Evolutionary conservation across 345 rosid genomes (phyloP).

Genomic region (Nephelium lappaceum): DNA sequence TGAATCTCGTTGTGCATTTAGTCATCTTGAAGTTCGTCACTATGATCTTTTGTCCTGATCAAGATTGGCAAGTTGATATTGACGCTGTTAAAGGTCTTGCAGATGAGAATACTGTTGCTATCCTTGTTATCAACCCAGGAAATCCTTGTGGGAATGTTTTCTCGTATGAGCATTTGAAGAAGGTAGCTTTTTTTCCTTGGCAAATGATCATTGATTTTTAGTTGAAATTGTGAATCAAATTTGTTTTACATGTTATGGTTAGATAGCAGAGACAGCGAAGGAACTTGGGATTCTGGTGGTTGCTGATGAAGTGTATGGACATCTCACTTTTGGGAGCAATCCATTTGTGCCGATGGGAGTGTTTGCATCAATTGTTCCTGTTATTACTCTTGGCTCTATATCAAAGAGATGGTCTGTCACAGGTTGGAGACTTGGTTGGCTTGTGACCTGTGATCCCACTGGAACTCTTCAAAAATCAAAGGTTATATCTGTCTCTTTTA

Average conservation of each 20-base stretch:
- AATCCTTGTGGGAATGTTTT: constrained; percentile 67
- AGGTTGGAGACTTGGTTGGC: constrained; percentile 77
- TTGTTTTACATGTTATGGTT: not conserved
- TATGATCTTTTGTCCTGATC: constrained; percentile 60
- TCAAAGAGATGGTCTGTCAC: constrained; percentile 72
- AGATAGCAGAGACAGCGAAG: constrained; percentile 54
- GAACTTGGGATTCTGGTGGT: constrained; percentile 72
- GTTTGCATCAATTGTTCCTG: constrained; percentile 60
- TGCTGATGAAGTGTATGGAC: constrained; percentile 60
- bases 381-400: constrained; percentile 59
- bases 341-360: constrained; percentile 62
- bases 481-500: constrained; percentile 23
- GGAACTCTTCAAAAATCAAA: constrained; percentile 42
- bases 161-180: constrained; percentile 52
- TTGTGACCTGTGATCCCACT: constrained; percentile 46
- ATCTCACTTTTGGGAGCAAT: constrained; percentile 49
- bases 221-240: not conserved
- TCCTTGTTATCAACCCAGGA: constrained; percentile 61
- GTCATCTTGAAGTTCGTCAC: constrained; percentile 35
- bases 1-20: constrained; percentile 28
- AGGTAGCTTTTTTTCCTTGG: constrained; percentile 39
- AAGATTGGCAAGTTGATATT: constrained; percentile 66
- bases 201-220: not conserved
- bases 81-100: constrained; percentile 52
- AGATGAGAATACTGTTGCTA: constrained; percentile 59